Evolutionary conservation across 2,329 filamentous ascomycete species (phyloP).

Genomic region (Colletotrichum spaethianum): DNA sequence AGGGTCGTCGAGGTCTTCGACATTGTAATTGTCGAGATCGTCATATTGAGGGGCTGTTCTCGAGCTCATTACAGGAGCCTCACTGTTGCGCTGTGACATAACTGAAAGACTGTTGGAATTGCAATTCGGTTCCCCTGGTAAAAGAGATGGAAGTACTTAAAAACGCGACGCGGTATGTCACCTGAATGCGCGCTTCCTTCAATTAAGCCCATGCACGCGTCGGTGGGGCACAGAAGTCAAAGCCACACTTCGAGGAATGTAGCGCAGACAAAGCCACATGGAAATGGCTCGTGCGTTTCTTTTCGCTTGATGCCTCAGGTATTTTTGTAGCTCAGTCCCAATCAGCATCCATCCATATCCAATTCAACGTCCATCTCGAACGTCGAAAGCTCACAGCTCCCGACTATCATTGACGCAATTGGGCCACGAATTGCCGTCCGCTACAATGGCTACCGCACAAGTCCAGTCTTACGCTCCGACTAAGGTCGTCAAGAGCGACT

Average conservation of each 20-base stretch:
- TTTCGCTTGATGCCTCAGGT: conserved; percentile 20
- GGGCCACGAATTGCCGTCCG: conserved; percentile 31
- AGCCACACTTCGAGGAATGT: not conserved
- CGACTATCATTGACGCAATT: conserved; percentile 26
- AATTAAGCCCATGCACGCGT: conserved; percentile 11
- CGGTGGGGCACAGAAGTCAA: not conserved
- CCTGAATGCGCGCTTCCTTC: conserved; percentile 2
- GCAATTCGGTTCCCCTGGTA: not conserved
- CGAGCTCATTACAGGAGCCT: conserved; percentile 7
- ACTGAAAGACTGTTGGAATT: not conserved
- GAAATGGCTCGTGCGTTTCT: not conserved
- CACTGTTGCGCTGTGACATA: not conserved
- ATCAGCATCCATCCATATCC: conserved; percentile 24
- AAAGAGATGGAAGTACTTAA: not conserved
- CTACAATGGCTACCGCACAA: conserved; percentile 45
- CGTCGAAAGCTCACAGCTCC: not conserved
- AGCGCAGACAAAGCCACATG: not conserved
- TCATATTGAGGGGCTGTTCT: conserved; percentile 64
- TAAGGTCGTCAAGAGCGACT: conserved; percentile 86
- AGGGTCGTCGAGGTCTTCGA: conserved; percentile 65
- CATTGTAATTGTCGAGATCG: conserved; percentile 83
- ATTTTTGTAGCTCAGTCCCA: not conserved
- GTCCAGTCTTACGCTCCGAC: conserved; percentile 70
- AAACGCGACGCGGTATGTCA: not conserved
- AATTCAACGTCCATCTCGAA: conserved; percentile 15